Evolutionary conservation across 2,329 filamentous ascomycete species (phyloP).

Genomic region (Cladophialophora yegresii): DNA sequence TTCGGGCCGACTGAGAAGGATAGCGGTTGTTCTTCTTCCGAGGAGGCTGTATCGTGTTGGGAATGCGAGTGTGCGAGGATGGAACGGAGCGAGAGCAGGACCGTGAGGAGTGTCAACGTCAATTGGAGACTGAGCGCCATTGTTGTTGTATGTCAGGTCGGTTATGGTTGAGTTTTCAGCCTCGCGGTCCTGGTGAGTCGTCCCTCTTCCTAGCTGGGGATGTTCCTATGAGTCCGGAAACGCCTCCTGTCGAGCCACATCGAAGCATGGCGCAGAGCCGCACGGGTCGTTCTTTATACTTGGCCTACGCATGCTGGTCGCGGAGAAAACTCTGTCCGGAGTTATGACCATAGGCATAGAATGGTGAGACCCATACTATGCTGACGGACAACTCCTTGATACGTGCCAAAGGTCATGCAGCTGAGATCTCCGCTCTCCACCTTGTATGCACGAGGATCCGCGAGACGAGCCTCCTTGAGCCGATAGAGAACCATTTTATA

Average conservation of each 20-base stretch:
- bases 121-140: background rate
- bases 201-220: background rate
- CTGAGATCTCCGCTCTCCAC: slow-evolving; percentile 6
- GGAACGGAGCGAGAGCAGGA: background rate
- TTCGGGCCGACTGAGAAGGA: slow-evolving; percentile 33
- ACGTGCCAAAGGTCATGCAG: background rate
- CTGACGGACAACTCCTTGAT: slow-evolving; percentile 10
- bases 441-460: background rate
- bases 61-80: background rate
- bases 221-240: background rate
- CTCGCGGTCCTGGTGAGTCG: background rate
- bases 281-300: background rate
- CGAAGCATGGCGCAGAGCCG: background rate
- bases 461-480: background rate
- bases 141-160: background rate
- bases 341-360: background rate
- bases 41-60: background rate
- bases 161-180: background rate
- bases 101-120: background rate
- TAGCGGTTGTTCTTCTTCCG: slow-evolving; percentile 3
- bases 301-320: background rate
- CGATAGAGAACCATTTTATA: background rate
- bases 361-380: background rate
- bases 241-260: background rate
- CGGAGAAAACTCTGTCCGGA: slow-evolving; percentile 6